Evolutionary conservation across 495 filamentous ascomycete genomes (phyloP).

Genomic region (Sordaria brevicollis): DNA sequence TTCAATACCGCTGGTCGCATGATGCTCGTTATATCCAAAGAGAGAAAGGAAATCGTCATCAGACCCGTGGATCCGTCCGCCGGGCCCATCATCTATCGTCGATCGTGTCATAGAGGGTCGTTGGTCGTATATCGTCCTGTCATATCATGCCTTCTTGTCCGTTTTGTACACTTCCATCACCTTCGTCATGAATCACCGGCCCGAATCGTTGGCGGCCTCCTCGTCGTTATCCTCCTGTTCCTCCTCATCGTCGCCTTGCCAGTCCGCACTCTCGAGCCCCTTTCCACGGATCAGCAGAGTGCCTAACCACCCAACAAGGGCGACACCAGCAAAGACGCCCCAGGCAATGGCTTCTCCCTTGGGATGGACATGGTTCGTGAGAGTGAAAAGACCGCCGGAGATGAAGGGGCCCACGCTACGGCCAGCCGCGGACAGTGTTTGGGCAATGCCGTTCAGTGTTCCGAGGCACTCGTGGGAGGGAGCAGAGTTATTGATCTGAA

Average conservation of each 20-base stretch:
- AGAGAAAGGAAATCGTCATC: neutral
- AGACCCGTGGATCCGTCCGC: neutral
- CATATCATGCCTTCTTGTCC: neutral
- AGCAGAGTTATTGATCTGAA: conserved; percentile 83
- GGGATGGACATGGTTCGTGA: conserved; percentile 53
- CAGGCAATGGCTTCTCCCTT: conserved; percentile 83
- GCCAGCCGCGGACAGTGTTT: conserved; percentile 86
- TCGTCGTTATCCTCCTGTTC: conserved; percentile 7
- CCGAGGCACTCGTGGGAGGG: conserved; percentile 79
- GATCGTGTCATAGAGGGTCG: neutral
- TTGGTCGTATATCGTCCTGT: neutral
- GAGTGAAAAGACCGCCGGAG: conserved; percentile 72
- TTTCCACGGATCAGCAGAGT: conserved; percentile 62
- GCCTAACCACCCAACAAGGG: conserved; percentile 65
- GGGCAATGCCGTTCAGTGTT: conserved; percentile 85
- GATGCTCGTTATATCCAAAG: neutral
- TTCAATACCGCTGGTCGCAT: neutral
- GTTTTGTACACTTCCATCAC: neutral
- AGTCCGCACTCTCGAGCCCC: conserved; percentile 44
- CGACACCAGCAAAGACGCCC: conserved; percentile 68
- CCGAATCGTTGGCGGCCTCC: neutral
- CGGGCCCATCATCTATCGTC: neutral
- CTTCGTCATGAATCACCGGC: neutral
- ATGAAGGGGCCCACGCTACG: conserved; percentile 83
- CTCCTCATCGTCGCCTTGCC: conserved; percentile 20